These are phyloP conservation scores for Eucalyptus marginata DNA, from an alignment of 345 rosid species.

Conservation along the genomic window DNA sequence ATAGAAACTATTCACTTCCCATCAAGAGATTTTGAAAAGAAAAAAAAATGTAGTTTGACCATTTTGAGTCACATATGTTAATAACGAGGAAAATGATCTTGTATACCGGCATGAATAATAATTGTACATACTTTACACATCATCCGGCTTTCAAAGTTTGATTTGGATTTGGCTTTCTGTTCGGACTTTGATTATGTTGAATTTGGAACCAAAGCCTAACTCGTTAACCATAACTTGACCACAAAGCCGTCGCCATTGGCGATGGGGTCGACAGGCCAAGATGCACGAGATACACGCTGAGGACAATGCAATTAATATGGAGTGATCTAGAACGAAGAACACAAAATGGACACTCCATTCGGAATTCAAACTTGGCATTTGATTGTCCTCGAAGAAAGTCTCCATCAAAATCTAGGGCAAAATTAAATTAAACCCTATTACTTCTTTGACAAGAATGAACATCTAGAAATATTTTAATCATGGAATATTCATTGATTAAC, in stretches of 20 bases:
- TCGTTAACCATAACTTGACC: neutral
- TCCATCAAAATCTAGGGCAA: neutral
- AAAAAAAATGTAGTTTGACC: neutral
- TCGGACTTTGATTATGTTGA: neutral
- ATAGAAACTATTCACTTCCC: neutral
- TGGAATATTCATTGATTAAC: neutral
- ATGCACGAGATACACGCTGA: neutral
- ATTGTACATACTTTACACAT: neutral
- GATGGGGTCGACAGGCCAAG: neutral
- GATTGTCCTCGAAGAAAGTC: neutral
- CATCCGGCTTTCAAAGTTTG: neutral
- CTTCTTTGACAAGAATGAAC: neutral
- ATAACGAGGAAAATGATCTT: no score
- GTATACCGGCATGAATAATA: no score
- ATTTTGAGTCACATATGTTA: neutral
- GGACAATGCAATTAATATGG: neutral
- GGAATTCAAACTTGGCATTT: neutral
- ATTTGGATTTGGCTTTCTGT: neutral
- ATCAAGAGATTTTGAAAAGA: neutral
- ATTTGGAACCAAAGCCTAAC: neutral
- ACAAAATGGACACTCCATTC: neutral
- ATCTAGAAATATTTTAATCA: neutral
- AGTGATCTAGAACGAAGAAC: neutral
- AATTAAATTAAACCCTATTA: neutral
- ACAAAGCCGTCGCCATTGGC: neutral